A percentile compares a stretch with the other conserved stretches of the same genome.
Conservation (phyloP, 768 basidiomycete genomes). For the Leccinum subtestaceum region DNA sequence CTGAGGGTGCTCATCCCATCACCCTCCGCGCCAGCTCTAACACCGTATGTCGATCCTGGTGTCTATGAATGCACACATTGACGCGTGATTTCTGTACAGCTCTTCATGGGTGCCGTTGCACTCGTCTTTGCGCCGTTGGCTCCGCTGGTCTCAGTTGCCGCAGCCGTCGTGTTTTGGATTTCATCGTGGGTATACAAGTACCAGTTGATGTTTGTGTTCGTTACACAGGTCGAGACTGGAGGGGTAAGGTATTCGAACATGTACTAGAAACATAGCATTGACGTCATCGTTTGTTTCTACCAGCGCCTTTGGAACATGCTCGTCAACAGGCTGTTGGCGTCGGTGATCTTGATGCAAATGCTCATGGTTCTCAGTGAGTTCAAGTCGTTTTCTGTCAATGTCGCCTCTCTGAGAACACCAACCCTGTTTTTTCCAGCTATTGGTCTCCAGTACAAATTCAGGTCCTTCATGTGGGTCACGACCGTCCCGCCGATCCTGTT, state of each 20-base stretch:
- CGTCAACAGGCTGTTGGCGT: constrained; percentile 80
- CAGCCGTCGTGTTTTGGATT: constrained; percentile 83
- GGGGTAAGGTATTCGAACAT: constrained; percentile 56
- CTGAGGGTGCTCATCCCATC: constrained; percentile 1
- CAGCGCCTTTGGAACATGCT: constrained; percentile 94
- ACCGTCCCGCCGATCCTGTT: constrained; percentile 86
- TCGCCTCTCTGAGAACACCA: background rate
- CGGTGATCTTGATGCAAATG: constrained; percentile 81
- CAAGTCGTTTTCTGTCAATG: background rate
- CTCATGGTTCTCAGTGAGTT: constrained; percentile 83
- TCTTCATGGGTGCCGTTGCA: constrained; percentile 92
- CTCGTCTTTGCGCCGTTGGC: constrained; percentile 94
- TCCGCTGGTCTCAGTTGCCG: constrained; percentile 82
- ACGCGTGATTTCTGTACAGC: constrained; percentile 33
- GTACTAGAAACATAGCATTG: background rate
- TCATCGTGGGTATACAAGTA: constrained; percentile 92
- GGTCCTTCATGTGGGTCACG: constrained; percentile 74
- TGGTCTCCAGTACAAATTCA: constrained; percentile 75
- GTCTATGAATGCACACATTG: background rate
- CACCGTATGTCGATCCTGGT: constrained; percentile 39
- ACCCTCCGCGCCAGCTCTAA: constrained; percentile 43
- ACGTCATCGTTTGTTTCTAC: background rate
- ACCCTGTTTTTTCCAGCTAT: constrained; percentile 51
- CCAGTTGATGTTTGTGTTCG: constrained; percentile 91
- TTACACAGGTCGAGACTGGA: constrained; percentile 88